A percentile compares a stretch with the other conserved stretches of the same genome.
phyloP scores from a whole-genome alignment of 768 basidiomycete species.

The Mycena leptocephala region DNA sequence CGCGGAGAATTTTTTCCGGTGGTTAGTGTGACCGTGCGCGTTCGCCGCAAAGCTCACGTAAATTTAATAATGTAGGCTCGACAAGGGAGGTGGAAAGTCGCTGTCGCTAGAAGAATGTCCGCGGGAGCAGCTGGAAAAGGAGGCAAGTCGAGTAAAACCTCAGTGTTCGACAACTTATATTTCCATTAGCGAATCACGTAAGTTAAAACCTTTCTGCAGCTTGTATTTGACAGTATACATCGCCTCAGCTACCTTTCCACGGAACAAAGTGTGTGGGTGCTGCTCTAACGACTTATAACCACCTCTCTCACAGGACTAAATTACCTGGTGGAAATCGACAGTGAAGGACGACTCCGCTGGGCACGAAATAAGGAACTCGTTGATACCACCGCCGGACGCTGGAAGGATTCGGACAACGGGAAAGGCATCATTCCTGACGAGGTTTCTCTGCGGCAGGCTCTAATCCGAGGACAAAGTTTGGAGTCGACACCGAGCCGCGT shows the following conservation, averaged over 20 bases:
- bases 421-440: constrained; percentile 66
- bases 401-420: constrained; percentile 76
- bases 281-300: not conserved
- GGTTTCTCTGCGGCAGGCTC: constrained; percentile 34
- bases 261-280: constrained; percentile 62
- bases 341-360: constrained; percentile 71
- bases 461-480: constrained; percentile 41
- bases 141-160: constrained; percentile 52
- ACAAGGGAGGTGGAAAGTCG: constrained; percentile 71
- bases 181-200: constrained; percentile 61
- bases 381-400: constrained; percentile 73
- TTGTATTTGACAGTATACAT: not conserved
- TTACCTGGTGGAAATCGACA: constrained; percentile 73
- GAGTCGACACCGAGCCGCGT: constrained; percentile 31
- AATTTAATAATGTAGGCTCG: constrained; percentile 65
- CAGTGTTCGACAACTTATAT: not conserved
- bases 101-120: constrained; percentile 73
- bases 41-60: not conserved
- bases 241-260: constrained; percentile 67
- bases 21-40: constrained; percentile 49
- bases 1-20: constrained; percentile 77
- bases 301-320: constrained; percentile 64
- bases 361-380: constrained; percentile 71
- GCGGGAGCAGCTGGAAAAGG: constrained; percentile 72
- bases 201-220: constrained; percentile 27